These are phyloP conservation scores for Colletotrichum viniferum DNA, from an alignment of 2,329 filamentous ascomycete genomes.

Conservation along the genomic window DNA sequence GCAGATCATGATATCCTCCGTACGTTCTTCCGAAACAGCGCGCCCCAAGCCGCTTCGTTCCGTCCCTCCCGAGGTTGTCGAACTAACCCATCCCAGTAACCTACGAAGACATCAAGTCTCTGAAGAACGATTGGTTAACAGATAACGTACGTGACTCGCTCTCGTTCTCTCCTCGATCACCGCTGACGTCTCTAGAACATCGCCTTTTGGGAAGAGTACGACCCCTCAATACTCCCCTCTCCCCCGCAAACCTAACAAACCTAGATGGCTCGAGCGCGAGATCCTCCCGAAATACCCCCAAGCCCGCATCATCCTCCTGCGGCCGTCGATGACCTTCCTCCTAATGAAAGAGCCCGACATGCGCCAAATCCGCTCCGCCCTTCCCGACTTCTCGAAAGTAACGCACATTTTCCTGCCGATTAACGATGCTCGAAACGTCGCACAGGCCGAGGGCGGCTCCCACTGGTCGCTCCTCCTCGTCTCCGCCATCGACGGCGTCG, in stretches of 20 bases:
- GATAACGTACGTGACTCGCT: conserved; percentile 73
- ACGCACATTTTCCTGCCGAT: conserved; percentile 96
- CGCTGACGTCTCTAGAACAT: conserved; percentile 69
- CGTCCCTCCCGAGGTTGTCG: background rate
- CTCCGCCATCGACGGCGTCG: conserved; percentile 83
- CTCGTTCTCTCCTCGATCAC: background rate
- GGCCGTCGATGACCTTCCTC: conserved; percentile 91
- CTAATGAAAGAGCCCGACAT: conserved; percentile 75
- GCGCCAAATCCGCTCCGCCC: conserved; percentile 63
- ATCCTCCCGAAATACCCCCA: conserved; percentile 79
- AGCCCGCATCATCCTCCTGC: conserved; percentile 86
- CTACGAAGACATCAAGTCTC: conserved; percentile 83
- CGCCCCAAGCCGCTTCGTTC: background rate
- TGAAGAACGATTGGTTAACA: conserved; percentile 94
- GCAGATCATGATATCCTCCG: conserved; percentile 35
- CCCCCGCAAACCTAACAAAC: conserved; percentile 12
- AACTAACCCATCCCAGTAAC: conserved; percentile 64
- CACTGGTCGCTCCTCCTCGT: conserved; percentile 97
- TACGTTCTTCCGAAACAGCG: conserved; percentile 1
- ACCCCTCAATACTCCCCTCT: conserved; percentile 28
- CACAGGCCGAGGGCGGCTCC: conserved; percentile 82
- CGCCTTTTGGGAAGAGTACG: conserved; percentile 95
- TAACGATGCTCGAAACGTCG: conserved; percentile 82
- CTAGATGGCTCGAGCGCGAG: conserved; percentile 85
- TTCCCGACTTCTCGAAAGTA: conserved; percentile 79